Conservation (phyloP, 1,284 basidiomycete genomes). For the Golubevia pallescens region DNA sequence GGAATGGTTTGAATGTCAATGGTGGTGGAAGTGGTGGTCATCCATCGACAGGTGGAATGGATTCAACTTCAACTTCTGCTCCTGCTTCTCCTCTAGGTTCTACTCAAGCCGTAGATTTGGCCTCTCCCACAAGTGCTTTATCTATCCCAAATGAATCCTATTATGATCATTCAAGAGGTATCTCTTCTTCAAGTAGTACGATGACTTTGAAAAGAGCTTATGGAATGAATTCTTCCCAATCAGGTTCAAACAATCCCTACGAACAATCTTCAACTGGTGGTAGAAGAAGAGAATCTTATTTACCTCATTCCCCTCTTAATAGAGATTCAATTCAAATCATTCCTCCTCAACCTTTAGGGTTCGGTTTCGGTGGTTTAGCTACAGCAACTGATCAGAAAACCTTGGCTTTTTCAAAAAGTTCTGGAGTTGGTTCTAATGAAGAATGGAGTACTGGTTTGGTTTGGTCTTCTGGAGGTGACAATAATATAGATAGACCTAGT, state of each 20-base stretch:
- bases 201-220: conserved; percentile 43
- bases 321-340: conserved; percentile 45
- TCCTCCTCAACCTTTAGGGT: conserved; percentile 49
- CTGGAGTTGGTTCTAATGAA: conserved; percentile 34
- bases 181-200: conserved; percentile 32
- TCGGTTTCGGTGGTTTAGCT: conserved; percentile 35
- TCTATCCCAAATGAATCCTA: conserved; percentile 21
- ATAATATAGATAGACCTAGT: not conserved
- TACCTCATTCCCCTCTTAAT: conserved; percentile 45
- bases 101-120: conserved; percentile 4
- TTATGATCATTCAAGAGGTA: conserved; percentile 16
- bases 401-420: conserved; percentile 36
- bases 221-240: too few species aligned
- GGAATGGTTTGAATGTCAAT: not conserved
- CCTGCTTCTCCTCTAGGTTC: conserved; percentile 10
- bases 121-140: conserved; percentile 1
- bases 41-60: too few species aligned
- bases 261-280: too few species aligned
- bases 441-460: conserved; percentile 33
- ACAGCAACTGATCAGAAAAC: conserved; percentile 42
- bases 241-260: too few species aligned
- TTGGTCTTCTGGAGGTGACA: conserved; percentile 18
- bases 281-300: conserved; percentile 32
- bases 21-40: not conserved
- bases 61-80: not conserved